Conservation (phyloP, 352 stramenopile species). For the Pythium apleroticum region DNA sequence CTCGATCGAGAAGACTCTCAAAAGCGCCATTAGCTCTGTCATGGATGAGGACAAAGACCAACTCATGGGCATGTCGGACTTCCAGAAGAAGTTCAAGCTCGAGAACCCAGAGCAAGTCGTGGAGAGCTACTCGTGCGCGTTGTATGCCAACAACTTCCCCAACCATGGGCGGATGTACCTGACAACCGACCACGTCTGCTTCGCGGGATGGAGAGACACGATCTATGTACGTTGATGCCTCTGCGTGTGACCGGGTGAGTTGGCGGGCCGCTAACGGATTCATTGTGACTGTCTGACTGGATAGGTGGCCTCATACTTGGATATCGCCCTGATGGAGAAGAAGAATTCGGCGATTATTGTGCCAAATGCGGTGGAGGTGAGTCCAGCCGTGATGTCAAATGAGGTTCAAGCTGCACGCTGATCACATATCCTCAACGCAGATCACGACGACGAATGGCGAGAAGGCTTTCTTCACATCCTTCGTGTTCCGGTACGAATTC, state of each 20-base stretch:
- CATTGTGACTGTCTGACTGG: background rate
- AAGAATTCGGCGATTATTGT: slow-evolving; percentile 87
- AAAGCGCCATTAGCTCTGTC: slow-evolving; percentile 5
- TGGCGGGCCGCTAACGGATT: background rate
- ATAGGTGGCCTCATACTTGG: slow-evolving; percentile 70
- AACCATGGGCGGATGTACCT: slow-evolving; percentile 81
- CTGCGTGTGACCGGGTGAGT: background rate
- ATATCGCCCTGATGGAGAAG: slow-evolving; percentile 76
- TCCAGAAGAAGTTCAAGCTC: slow-evolving; percentile 84
- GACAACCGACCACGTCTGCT: slow-evolving; percentile 74
- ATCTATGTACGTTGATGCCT: slow-evolving; percentile 52
- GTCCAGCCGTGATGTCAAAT: background rate
- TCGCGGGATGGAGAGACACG: slow-evolving; percentile 80
- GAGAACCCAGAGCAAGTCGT: slow-evolving; percentile 75
- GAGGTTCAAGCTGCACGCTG: background rate
- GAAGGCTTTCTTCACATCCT: slow-evolving; percentile 81
- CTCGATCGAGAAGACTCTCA: slow-evolving; percentile 6
- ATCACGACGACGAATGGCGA: slow-evolving; percentile 57
- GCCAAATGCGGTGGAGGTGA: slow-evolving; percentile 83
- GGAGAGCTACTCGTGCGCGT: slow-evolving; percentile 80
- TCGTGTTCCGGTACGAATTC: slow-evolving; percentile 63
- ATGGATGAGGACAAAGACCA: slow-evolving; percentile 49
- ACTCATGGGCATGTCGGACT: slow-evolving; percentile 59
- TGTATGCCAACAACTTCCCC: slow-evolving; percentile 81
- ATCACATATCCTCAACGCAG: background rate